Evolutionary conservation across 2,329 filamentous ascomycete genomes (phyloP).

Genomic region (Metarhizium humberi): DNA sequence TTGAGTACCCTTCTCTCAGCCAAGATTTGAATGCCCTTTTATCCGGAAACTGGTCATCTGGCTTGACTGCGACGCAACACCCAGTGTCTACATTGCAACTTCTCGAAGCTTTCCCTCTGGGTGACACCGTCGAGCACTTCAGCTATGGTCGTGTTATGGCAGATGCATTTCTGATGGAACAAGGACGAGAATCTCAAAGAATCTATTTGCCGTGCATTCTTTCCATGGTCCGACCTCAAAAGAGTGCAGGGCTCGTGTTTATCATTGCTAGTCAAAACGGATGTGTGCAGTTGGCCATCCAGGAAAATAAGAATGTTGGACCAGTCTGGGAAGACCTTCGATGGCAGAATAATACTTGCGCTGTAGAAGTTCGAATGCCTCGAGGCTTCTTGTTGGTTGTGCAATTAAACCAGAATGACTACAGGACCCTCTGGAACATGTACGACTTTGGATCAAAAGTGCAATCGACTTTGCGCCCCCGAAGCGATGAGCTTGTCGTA

Average conservation of each 20-base stretch:
- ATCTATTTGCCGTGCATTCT: conserved; percentile 66
- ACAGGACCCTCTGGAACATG: conserved; percentile 69
- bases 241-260: conserved; percentile 61
- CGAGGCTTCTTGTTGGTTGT: conserved; percentile 67
- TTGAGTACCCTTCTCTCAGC: conserved; percentile 65
- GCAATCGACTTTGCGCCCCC: conserved; percentile 59
- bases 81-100: conserved; percentile 41
- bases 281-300: conserved; percentile 64
- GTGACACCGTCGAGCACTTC: conserved; percentile 66
- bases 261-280: conserved; percentile 73
- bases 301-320: conserved; percentile 56
- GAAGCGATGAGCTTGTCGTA: conserved; percentile 58
- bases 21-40: conserved; percentile 64
- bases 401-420: conserved; percentile 67
- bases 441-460: conserved; percentile 77
- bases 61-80: conserved; percentile 37
- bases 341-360: conserved; percentile 62
- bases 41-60: conserved; percentile 48
- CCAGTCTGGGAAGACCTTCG: conserved; percentile 74
- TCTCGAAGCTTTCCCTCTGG: conserved; percentile 62
- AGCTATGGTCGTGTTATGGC: conserved; percentile 72
- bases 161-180: conserved; percentile 65
- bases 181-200: conserved; percentile 57
- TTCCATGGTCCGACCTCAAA: conserved; percentile 62
- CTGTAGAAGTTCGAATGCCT: conserved; percentile 61